Base-by-base conservation (phyloP, 371 early-diverging fungal genomes). In the Lichtheimia ornata region DNA sequence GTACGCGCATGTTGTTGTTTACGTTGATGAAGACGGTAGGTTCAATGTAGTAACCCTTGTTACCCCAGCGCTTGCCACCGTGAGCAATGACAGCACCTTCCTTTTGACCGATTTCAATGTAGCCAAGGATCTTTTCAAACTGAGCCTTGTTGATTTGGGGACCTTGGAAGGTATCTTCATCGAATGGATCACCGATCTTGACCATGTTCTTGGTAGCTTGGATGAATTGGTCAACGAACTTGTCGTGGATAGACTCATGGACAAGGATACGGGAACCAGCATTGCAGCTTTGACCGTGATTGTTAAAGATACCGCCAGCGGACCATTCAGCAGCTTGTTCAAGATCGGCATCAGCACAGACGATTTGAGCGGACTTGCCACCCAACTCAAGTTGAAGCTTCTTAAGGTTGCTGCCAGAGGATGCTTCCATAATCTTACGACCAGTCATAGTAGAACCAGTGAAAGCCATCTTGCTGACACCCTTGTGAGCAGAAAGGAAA, bases 241-340 rank as follows among this genome's bases (percentile, higher is more conserved):
- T 65, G 30, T 88, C 87, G 66, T 90, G 82, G n/a, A 95, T 79
- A 4, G 83, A 79, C 53, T 88, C 86, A 56, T 95, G 91, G n/a
- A 95, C 89, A 71, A 89, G 83, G 27, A 96, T 74, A 25, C 94
- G 85, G 1, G 93, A 87, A 42, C 94, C 91, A 4, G 95, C 96
- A 67, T 90, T 91, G 77, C 97, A 96, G 70, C 85, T 86, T 72
- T 96, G 95, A 13, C 97, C 97, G 50, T 85, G 76, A 72, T 95
- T 94, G 69, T 85, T 80, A 67, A 84, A 94, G 64, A 87, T 85
- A 59, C 89, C 94, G 7, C 77, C 82, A 64, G 83, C 74, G 13
- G 88, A 84, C 62, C 84, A 82, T 52, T 78, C 77, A n/a, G 93
- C 91, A 6, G 94, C 94, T 52, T 80, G 75, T 17, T 88, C 88